phyloP scores from a whole-genome alignment of 2,329 filamentous ascomycete genomes.

The Cryphonectria nitschkei region DNA sequence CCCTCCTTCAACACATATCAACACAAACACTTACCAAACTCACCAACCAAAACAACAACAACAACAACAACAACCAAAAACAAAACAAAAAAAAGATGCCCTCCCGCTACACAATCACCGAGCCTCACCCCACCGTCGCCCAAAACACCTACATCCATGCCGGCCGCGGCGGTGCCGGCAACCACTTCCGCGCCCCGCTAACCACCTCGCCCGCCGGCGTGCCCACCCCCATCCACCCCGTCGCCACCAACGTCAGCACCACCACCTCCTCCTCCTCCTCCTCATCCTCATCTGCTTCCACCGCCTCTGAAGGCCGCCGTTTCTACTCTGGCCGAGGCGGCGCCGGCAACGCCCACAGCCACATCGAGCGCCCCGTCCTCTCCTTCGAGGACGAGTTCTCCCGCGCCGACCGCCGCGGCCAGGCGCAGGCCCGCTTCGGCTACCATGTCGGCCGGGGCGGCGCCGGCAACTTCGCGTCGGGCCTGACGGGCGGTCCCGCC shows the following conservation, averaged over 20 bases:
- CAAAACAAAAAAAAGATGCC: slow-evolving; percentile 39
- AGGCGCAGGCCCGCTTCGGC: slow-evolving; percentile 51
- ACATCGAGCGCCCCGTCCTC: slow-evolving; percentile 59
- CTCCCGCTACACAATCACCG: slow-evolving; percentile 47
- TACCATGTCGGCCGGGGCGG: slow-evolving; percentile 65
- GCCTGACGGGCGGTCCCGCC: neutral
- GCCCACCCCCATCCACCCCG: slow-evolving; percentile 51
- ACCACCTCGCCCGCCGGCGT: slow-evolving; percentile 54
- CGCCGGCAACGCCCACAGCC: slow-evolving; percentile 64
- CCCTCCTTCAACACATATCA: neutral
- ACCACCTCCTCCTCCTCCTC: slow-evolving; percentile 42
- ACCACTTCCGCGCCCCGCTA: slow-evolving; percentile 53
- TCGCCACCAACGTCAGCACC: slow-evolving; percentile 45
- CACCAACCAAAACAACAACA: slow-evolving; percentile 26
- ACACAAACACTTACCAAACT: neutral
- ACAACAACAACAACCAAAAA: slow-evolving; percentile 22
- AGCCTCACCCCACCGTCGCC: slow-evolving; percentile 52
- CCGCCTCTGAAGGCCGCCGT: slow-evolving; percentile 41
- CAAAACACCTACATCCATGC: slow-evolving; percentile 54
- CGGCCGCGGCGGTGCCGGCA: slow-evolving; percentile 60
- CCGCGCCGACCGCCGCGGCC: slow-evolving; percentile 56
- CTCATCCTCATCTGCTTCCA: slow-evolving; percentile 38
- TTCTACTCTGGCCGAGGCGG: slow-evolving; percentile 71
- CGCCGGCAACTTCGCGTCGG: slow-evolving; percentile 57
- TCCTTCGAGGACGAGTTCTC: slow-evolving; percentile 70